Base-by-base conservation (phyloP, 2,329 filamentous ascomycete species). In the Camptophora hylomeconis region DNA sequence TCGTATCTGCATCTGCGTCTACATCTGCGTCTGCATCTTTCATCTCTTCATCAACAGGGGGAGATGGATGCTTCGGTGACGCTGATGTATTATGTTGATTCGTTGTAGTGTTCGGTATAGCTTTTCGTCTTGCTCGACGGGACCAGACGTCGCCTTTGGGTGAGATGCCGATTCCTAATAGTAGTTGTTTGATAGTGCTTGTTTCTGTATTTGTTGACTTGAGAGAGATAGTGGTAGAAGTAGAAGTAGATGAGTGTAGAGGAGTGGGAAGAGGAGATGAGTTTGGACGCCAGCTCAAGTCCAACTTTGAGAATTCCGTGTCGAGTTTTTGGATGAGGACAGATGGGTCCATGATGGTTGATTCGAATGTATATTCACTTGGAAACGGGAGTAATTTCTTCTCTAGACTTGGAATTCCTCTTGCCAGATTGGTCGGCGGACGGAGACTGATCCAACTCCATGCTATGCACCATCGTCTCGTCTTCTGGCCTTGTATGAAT, bases 391-490 rank as follows among this genome's bases (percentile, higher is more conserved):
- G 49, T 7, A 64, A 49, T 13, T 61, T 54, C 39, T 66, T 67
- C 3, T 60, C 58, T 6, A 69, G 54, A 7, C 20, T 26, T 6
- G 30, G 30, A n/a, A 38, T 36, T 2, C 48, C 48, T 23, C 60
- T 47, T 7, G 56, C 51, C 7, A 54, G 46, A 49, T 63, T 62
- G 50, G 65, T 63, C 4, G 59, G 50, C 2, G 86, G 82, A 24
- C 86, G 63, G 47, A 70, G 60, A 28, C 69, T 61, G 2, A 60
- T 57, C 56, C 83, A 93, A 45, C 80, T 92, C 89, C 89, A 98
- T 0, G 69, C 89, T 3, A 95, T 56, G 2, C 75, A 82, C 86
- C 87, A 95, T 11, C 89, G 63, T 29, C 75, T 72, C 17, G 89
- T 95, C 48, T 74, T 78, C 25, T 58, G 72, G 0, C 80, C 81